phyloP scores from a whole-genome alignment of 352 stramenopile genomes.

The Phytophthora crassamura region DNA sequence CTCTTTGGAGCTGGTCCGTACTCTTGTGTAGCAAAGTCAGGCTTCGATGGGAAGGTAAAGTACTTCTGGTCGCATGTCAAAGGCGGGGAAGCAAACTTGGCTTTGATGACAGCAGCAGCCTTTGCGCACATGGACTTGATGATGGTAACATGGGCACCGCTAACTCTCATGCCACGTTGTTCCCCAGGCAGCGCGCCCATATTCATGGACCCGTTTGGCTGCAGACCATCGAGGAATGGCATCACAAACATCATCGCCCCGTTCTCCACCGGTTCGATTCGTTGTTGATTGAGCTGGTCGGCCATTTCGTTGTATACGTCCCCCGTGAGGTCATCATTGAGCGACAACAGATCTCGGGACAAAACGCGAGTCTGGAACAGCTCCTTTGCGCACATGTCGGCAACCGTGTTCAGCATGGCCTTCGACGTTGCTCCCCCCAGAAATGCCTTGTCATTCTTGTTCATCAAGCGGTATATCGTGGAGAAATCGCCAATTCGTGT shows the following conservation, averaged over 20 bases:
- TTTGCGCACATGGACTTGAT: background rate
- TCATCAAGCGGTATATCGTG: constrained; percentile 22
- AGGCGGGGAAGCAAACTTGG: background rate
- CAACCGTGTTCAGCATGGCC: constrained; percentile 14
- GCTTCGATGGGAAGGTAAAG: constrained; percentile 15
- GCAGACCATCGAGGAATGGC: no score
- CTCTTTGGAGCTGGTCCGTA: background rate
- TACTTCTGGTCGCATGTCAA: constrained; percentile 9
- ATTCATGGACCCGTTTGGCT: no score
- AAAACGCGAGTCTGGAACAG: constrained; percentile 35
- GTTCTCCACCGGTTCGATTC: no score
- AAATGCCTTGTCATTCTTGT: constrained; percentile 25
- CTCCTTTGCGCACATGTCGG: constrained; percentile 22
- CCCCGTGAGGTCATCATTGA: constrained; percentile 38
- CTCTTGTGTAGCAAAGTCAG: constrained; percentile 21
- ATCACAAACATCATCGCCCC: no score
- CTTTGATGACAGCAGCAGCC: no score
- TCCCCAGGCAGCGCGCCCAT: background rate
- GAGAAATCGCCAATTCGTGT: constrained; percentile 3
- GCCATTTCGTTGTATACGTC: constrained; percentile 35
- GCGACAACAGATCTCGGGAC: constrained; percentile 36
- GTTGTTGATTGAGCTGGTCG: constrained; percentile 1
- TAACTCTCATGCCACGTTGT: background rate
- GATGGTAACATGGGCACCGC: constrained; percentile 31
- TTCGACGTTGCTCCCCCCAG: constrained; percentile 17